Evolutionary conservation across 306 rosid genomes (phyloP).

Genomic region (Corylus heterophylla): DNA sequence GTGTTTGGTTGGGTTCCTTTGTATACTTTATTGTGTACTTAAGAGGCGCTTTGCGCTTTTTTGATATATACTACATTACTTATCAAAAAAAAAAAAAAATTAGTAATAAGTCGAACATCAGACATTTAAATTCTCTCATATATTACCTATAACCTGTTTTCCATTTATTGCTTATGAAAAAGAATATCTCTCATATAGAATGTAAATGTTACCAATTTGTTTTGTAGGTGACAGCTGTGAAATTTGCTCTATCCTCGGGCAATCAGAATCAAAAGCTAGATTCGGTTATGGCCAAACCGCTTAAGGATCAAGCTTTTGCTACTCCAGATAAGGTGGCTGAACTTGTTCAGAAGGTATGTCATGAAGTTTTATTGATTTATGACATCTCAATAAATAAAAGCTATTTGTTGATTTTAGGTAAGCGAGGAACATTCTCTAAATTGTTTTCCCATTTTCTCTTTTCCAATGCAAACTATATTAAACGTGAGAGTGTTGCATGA

Average conservation of each 20-base stretch:
- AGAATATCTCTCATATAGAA: neutral
- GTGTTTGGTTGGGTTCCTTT: too few species aligned
- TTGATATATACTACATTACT: too few species aligned
- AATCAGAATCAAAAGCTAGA: conserved; percentile 73
- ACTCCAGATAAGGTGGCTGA: conserved; percentile 95
- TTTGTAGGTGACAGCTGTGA: conserved; percentile 89
- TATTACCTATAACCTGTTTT: neutral
- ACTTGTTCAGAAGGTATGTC: conserved; percentile 80
- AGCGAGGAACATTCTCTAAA: neutral
- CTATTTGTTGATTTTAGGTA: neutral
- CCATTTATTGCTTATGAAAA: too few species aligned
- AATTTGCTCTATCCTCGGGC: conserved; percentile 78
- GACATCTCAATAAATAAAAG: neutral
- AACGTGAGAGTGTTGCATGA: neutral
- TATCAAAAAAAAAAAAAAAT: neutral
- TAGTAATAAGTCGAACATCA: neutral
- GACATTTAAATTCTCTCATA: neutral
- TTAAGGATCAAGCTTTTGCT: conserved; percentile 93
- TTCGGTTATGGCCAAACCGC: conserved; percentile 73
- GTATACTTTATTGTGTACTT: too few species aligned
- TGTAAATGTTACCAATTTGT: conserved; percentile 16
- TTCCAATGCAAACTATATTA: neutral
- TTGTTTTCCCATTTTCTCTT: neutral
- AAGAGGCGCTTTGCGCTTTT: too few species aligned
- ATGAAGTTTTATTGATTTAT: neutral